Conservation (phyloP, 2,329 filamentous ascomycete genomes). For the Neonectria hederae region DNA sequence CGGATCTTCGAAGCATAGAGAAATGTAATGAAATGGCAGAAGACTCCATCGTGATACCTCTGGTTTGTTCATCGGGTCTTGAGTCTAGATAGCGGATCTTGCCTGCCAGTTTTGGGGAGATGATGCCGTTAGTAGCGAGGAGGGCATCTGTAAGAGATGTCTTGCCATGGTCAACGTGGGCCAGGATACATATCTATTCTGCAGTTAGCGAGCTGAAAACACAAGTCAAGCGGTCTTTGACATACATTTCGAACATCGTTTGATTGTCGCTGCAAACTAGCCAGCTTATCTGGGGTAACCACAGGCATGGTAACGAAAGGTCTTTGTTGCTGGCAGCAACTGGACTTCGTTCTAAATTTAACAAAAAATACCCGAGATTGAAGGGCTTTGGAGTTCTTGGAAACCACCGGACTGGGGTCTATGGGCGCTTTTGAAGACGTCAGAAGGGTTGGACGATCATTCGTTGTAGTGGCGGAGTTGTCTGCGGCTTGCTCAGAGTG, state of each 20-base stretch:
- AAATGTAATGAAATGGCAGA: slow-evolving; percentile 98
- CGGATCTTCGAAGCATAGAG: slow-evolving; percentile 81
- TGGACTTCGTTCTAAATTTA: background rate
- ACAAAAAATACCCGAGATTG: background rate
- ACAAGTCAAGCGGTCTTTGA: slow-evolving; percentile 7
- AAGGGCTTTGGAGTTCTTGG: background rate
- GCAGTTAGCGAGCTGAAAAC: slow-evolving; percentile 7
- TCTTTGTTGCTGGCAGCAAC: slow-evolving; percentile 18
- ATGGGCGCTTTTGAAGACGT: slow-evolving; percentile 19
- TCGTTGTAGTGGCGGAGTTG: slow-evolving; percentile 26
- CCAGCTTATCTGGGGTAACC: slow-evolving; percentile 88
- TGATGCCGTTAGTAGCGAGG: slow-evolving; percentile 98
- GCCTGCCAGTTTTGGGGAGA: slow-evolving; percentile 94
- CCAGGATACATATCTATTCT: slow-evolving; percentile 86
- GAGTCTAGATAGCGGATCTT: slow-evolving; percentile 99
- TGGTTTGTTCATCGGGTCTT: slow-evolving; percentile 91
- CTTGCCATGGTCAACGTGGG: slow-evolving; percentile 98
- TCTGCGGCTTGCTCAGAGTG: slow-evolving; percentile 29
- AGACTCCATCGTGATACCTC: slow-evolving; percentile 99
- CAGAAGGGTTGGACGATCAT: slow-evolving; percentile 8
- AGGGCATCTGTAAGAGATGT: slow-evolving; percentile 96
- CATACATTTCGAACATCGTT: slow-evolving; percentile 92
- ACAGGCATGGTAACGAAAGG: slow-evolving; percentile 77
- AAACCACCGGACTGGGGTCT: background rate
- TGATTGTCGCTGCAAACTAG: slow-evolving; percentile 86